These are phyloP conservation scores for Pelargonium nanum DNA, from an alignment of 345 rosid species.

Conservation along the genomic window DNA sequence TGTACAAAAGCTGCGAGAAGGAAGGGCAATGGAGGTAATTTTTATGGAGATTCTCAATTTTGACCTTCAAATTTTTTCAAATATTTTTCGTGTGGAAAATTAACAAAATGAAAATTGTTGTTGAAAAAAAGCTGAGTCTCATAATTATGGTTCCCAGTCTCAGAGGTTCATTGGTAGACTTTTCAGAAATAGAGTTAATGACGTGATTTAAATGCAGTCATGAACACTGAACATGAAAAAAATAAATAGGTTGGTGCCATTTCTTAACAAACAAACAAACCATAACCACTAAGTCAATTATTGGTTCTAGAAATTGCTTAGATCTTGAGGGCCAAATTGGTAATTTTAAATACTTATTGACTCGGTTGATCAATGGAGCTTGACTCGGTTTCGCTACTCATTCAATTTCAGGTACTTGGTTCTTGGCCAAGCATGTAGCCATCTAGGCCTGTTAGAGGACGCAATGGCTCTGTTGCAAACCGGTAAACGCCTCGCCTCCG, in stretches of 20 bases:
- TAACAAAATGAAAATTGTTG: neutral
- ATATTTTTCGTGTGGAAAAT: neutral
- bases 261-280: too few relatives aligned
- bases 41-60: neutral
- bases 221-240: neutral
- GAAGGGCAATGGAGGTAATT: conserved; percentile 50
- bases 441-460: conserved; percentile 92
- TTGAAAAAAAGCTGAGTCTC: neutral
- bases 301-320: neutral
- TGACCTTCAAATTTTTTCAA: neutral
- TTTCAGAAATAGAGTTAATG: neutral
- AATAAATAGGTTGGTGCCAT: too few relatives aligned
- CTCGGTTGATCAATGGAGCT: too few relatives aligned
- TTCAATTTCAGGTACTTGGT: conserved; percentile 47
- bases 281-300: too few relatives aligned
- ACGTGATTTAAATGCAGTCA: neutral
- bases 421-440: conserved; percentile 87
- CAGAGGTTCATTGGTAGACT: neutral
- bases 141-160: neutral
- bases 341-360: too few relatives aligned
- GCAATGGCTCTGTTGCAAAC: conserved; percentile 91
- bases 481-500: conserved; percentile 83
- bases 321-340: neutral
- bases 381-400: neutral
- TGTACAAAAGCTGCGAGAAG: conserved; percentile 40